Evolutionary conservation across 2,329 filamentous ascomycete genomes (phyloP).

Genomic region (Neodidymelliopsis sp.): DNA sequence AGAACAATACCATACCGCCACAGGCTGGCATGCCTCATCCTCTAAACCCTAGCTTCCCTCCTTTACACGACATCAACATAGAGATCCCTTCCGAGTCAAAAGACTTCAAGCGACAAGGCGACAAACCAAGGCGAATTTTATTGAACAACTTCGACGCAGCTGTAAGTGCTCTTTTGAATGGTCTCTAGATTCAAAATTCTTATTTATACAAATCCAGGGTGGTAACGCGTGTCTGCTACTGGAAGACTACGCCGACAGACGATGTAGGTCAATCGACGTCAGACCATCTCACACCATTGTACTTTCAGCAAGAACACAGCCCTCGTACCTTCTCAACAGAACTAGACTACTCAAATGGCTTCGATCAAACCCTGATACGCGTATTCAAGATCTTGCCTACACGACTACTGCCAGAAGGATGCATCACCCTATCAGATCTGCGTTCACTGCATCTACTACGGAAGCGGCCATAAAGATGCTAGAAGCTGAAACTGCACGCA

Average conservation of each 20-base stretch:
- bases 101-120: too few relatives aligned
- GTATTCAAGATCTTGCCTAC: slow-evolving; percentile 22
- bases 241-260: slow-evolving; percentile 12
- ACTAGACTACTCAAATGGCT: slow-evolving; percentile 15
- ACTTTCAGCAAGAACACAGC: background rate
- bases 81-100: slow-evolving; percentile 16
- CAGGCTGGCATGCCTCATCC: slow-evolving; percentile 33
- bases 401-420: slow-evolving; percentile 27
- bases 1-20: slow-evolving; percentile 25
- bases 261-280: too few relatives aligned
- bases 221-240: slow-evolving; percentile 42
- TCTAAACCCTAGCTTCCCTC: slow-evolving; percentile 32
- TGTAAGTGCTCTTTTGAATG: too few relatives aligned
- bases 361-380: slow-evolving; percentile 4
- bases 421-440: slow-evolving; percentile 22
- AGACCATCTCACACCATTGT: background rate
- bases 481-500: too few relatives aligned
- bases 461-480: too few relatives aligned
- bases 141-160: slow-evolving; percentile 47
- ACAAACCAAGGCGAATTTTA: slow-evolving; percentile 14
- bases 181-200: too few relatives aligned
- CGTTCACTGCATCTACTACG: too few relatives aligned
- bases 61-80: slow-evolving; percentile 31
- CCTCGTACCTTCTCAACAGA: slow-evolving; percentile 19
- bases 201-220: too few relatives aligned